Conservation (phyloP, 441 rosid genomes). For the Iberis amara region DNA sequence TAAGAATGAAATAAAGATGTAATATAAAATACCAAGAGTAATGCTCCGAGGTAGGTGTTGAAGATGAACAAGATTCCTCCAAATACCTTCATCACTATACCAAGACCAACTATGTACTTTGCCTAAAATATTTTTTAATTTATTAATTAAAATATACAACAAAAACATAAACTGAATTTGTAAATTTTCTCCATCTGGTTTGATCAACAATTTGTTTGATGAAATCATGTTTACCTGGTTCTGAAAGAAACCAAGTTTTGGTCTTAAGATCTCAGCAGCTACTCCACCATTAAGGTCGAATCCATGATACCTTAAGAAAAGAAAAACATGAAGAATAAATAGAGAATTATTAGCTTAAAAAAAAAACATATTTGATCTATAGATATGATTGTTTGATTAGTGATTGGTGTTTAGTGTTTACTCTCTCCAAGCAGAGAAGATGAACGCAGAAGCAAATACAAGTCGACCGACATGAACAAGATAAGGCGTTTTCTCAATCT, state of each 20-base stretch:
- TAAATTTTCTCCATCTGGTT: neutral
- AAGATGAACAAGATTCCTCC: constrained; percentile 27
- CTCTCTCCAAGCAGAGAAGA: constrained; percentile 27
- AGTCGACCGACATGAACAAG: constrained; percentile 13
- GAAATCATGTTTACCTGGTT: constrained; percentile 9
- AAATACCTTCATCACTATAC: constrained; percentile 13
- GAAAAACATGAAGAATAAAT: neutral
- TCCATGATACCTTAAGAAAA: constrained; percentile 14
- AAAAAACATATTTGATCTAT: neutral
- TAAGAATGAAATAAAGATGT: neutral
- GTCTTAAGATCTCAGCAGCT: constrained; percentile 8
- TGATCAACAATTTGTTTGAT: neutral
- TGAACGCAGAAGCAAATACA: constrained; percentile 17
- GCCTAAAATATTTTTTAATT: constrained; percentile 11
- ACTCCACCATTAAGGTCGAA: constrained; percentile 7
- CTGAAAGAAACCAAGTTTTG: constrained; percentile 24
- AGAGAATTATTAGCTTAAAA: neutral
- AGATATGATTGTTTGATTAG: too few species aligned
- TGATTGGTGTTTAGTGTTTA: constrained; percentile 7
- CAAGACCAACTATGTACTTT: constrained; percentile 24
- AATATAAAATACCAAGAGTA: constrained; percentile 10
- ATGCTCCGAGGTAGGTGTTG: constrained; percentile 23
- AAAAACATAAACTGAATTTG: neutral
- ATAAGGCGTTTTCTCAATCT: constrained; percentile 20
- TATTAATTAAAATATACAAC: constrained; percentile 3